Evolutionary conservation across 2,329 filamentous ascomycete species (phyloP).

Genomic region (Apiospora saccharicola): DNA sequence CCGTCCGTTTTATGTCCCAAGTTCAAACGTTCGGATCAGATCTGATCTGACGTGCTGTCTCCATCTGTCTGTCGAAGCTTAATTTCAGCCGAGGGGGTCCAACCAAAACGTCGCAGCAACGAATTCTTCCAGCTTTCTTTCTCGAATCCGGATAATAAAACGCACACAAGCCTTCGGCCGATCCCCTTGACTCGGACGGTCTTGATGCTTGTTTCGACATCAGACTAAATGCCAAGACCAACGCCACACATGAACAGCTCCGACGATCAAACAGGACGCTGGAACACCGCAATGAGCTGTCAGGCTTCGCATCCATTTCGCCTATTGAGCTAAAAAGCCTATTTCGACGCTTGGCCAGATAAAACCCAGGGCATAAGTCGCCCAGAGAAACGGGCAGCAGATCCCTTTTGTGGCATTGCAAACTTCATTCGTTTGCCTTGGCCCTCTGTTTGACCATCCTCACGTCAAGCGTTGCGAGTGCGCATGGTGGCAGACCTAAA

Average conservation of each 20-base stretch:
- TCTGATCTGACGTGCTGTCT: slow-evolving; percentile 2
- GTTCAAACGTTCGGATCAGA: not conserved
- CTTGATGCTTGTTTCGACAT: slow-evolving; percentile 8
- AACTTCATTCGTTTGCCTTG: not conserved
- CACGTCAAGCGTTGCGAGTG: not conserved
- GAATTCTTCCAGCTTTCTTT: not conserved
- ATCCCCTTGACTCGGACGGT: slow-evolving; percentile 4
- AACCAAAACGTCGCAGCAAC: not conserved
- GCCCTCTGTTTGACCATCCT: slow-evolving; percentile 1
- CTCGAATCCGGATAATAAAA: not conserved
- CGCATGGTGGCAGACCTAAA: not conserved
- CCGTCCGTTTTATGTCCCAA: not conserved
- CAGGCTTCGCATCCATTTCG: not conserved
- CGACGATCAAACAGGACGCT: not conserved
- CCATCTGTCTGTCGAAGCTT: not conserved
- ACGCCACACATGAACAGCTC: slow-evolving; percentile 3
- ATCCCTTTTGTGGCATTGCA: not conserved
- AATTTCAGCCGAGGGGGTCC: not conserved
- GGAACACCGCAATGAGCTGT: not conserved
- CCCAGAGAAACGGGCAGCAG: not conserved
- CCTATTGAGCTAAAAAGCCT: not conserved
- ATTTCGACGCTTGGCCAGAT: not conserved
- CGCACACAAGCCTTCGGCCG: not conserved
- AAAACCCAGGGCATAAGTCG: not conserved
- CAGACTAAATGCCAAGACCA: not conserved